Evolutionary conservation across 768 basidiomycete genomes (phyloP), one percentile per base, ranked within the genome.

Genomic region (Ephemerocybe angulata): DNA sequence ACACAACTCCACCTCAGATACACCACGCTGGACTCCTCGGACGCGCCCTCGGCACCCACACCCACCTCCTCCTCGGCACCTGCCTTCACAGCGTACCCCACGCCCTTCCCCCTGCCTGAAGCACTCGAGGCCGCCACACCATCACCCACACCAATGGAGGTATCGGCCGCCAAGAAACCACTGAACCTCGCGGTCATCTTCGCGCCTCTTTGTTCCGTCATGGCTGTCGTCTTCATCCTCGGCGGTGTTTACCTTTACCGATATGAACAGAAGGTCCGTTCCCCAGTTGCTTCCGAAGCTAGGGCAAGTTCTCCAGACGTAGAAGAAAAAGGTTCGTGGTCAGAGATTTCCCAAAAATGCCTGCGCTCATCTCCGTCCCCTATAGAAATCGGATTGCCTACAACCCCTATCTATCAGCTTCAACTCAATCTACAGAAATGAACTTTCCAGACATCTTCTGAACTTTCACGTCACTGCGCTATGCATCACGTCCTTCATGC

Each of bases 11-110:
- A n/a, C 21, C 22, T 42, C 12, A 53, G 52, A 19, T 53, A 53
- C 42, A 53, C 52, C 28, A 33, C 41, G 11, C 41, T 53, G 5
- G 52, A 44, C 12, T 17, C 38, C 30, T 33, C 38, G n/a, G 52
- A 53, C 30, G 30, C 19, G 19, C 4, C 42, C n/a, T 15, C 41
- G 13, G 19, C 27, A 41, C 19, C 40, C 21, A 13, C 51, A 3
- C 27, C 51, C 40, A 2, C 46, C 3, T 53, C 52, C n/a, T 53
- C 52, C 8, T 30, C 52, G 21, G 29, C 42, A 17, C 41, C 52
- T 27, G 42, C 42, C 6, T 44, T 44, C 41, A 53, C 52, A 13
- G 29, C 42, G 6, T n/a, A 33, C n/a, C 48, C 29, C 3, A 31
- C 31, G 21, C 27, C 48, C 48, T 35, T 35, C 5, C 21, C 29